A percentile compares a stretch with the other conserved stretches of the same genome.
Conservation (phyloP, 2,329 filamentous ascomycete genomes). For the Verruconis gallopava region DNA sequence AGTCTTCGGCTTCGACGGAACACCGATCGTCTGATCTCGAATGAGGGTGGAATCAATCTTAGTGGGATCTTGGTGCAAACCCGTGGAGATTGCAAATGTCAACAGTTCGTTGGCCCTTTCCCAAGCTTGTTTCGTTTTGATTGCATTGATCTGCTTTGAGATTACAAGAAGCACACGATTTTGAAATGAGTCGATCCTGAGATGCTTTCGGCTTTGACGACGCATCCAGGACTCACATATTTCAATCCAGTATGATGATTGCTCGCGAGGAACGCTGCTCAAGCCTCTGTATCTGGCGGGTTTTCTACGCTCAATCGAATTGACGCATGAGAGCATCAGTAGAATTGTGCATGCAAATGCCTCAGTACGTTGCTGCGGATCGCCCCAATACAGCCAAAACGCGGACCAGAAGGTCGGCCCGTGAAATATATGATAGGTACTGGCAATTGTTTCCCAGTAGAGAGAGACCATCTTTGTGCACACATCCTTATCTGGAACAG, state of each 20-base stretch:
- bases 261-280: constrained; percentile 28
- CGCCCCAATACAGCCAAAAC: constrained; percentile 30
- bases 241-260: constrained; percentile 25
- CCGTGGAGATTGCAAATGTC: constrained; percentile 39
- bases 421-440: constrained; percentile 40
- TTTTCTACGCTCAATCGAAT: constrained; percentile 16
- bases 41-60: constrained; percentile 23
- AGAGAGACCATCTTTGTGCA: constrained; percentile 30
- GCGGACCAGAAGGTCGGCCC: constrained; percentile 38
- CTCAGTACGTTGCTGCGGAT: constrained; percentile 12
- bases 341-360: constrained; percentile 30
- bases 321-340: constrained; percentile 25
- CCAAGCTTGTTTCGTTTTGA: constrained; percentile 43
- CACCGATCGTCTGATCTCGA: constrained; percentile 12
- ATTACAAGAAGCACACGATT: constrained; percentile 38
- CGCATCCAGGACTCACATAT: constrained; percentile 30
- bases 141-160: constrained; percentile 37
- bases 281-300: constrained; percentile 25
- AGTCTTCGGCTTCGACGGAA: constrained; percentile 11
- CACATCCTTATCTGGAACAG: constrained; percentile 24
- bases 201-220: constrained; percentile 38
- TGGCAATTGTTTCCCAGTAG: constrained; percentile 41
- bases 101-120: constrained; percentile 37
- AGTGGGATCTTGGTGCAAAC: constrained; percentile 37
- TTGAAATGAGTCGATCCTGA: constrained; percentile 37